phyloP scores from a whole-genome alignment of 352 stramenopile species.

The Globisporangium yorkense region DNA sequence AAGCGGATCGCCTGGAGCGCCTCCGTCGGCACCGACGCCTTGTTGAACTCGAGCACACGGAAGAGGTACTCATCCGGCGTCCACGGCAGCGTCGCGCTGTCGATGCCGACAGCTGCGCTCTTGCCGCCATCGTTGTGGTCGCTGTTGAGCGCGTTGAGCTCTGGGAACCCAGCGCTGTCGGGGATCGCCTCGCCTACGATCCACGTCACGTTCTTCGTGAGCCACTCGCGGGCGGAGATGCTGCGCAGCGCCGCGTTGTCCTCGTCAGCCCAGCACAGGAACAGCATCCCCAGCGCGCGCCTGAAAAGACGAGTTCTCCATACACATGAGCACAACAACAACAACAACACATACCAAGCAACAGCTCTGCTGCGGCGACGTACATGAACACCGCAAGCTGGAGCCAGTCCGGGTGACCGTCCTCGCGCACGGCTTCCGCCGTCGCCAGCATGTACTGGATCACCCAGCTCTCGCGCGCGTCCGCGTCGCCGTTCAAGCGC shows the following conservation, averaged over 20 bases:
- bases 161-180: conserved; percentile 44
- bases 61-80: conserved; percentile 79
- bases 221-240: conserved; percentile 71
- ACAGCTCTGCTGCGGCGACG: conserved; percentile 4
- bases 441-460: conserved; percentile 69
- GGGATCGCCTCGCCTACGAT: conserved; percentile 53
- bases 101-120: conserved; percentile 19
- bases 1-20: conserved; percentile 58
- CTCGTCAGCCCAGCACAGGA: conserved; percentile 71
- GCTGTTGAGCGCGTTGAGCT: conserved; percentile 58
- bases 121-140: conserved; percentile 30
- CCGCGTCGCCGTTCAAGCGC: conserved; percentile 51
- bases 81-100: conserved; percentile 50
- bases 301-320: conserved; percentile 7
- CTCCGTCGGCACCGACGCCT: conserved; percentile 52
- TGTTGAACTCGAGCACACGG: conserved; percentile 58
- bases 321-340: not conserved
- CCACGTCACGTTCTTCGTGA: conserved; percentile 59
- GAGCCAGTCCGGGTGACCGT: conserved; percentile 79
- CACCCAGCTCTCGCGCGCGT: conserved; percentile 42
- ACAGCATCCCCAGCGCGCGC: conserved; percentile 65
- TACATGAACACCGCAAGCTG: conserved; percentile 71
- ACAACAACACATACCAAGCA: not conserved
- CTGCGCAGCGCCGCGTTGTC: conserved; percentile 54
- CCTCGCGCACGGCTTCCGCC: conserved; percentile 44